Base-by-base conservation (phyloP, 495 filamentous ascomycete species). In the Aspergillus cavernicola region DNA sequence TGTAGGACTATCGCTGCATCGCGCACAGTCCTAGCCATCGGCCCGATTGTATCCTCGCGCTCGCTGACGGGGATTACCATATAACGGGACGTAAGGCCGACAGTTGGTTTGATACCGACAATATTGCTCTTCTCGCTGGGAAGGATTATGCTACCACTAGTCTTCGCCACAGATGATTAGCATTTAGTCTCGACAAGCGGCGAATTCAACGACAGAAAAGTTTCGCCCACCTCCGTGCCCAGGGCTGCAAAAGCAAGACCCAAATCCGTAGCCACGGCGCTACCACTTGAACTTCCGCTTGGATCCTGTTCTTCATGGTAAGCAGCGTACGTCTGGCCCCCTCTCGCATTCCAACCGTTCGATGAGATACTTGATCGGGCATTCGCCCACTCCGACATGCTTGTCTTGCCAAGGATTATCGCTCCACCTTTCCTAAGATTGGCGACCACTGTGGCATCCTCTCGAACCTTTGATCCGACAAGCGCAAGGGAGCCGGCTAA, bases 101-200 rank as follows among this genome's bases (percentile, higher is more conserved):
- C 83, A 0, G 84, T 85, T 10, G 85, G 85, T 65, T 88, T 88
- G 64, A 86, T 75, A 6, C 83, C 82, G 12, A 86, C 70, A 52
- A 82, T 78, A 22, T 68, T 62, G 53, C 79, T 86, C 60, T 82
- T 61, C 8, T 81, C 76, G 41, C 70, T 57, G 0, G 74, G 70
- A 53, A 82, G 81, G 22, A 83, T 56, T 33, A 85, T 74, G 39
- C 74, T 75, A 1, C 74, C 80, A 50, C 69, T 75, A 0, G 83
- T 70, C 74, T 81, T 19, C 24, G 0, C 26, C 18, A n/a, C 11
- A 12, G n/a, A 12, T 10, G n/a, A n/a, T 61, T 42, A 58, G 52
- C 37, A 42, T 23, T 23, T 10, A 9, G 1, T 12, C 9, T 3
- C 18, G 6, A 13, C 28, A 7, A 32, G 15, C 4, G 10, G n/a